Base-by-base conservation (phyloP, 139 green algal genomes). In the Chlorella vulgaris region DNA sequence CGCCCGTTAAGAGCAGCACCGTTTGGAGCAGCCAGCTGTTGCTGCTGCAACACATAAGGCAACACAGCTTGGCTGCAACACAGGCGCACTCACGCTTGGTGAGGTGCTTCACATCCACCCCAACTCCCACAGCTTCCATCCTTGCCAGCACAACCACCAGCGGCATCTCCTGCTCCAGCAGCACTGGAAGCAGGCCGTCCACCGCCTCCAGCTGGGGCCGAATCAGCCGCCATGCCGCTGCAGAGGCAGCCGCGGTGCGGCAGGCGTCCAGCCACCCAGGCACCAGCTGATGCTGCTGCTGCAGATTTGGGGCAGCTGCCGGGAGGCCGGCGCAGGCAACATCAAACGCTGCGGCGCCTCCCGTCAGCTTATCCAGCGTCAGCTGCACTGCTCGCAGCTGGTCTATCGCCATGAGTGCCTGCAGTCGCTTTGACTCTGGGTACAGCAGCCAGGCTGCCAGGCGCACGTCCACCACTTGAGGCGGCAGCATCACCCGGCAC, bases 81-180 rank as follows among this genome's bases (percentile, higher is more conserved):
- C n/a, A n/a, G n/a, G 4, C 61, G 26, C 67, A 61, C 70, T 78
- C 70, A 78, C 70, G 22, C 29, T 19, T 65, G 31, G 13, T 28
- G 21, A 92, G 73, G 21, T 66, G 60, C 0, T 31, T 19, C 0
- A 73, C 53, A 50, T 88, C 76, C 4, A 95, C 62, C 2, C 76
- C 82, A 24, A 97, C 85, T 47, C 93, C 91, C 6, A 8, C 24
- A 1, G 35, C 35, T 87, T 96, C 91, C 91, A 97, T 94, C 38
- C 50, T 38, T 2, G 83, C 90, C 40, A 97, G 85, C 58, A 96
- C 86, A 0, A 50, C 61, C 78, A 93, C 91, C 76, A 97, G 77
- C 4, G 91, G 94, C 91, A 95, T 93, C 89, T 97, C 91, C 42
- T 69, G 43, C 40, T 66, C 38, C 40, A 62, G 21, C 40, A 84